Evolutionary conservation across 1,139 yeast species (phyloP), one percentile per base, ranked within the genome.

Genomic region (Candida sojae): DNA sequence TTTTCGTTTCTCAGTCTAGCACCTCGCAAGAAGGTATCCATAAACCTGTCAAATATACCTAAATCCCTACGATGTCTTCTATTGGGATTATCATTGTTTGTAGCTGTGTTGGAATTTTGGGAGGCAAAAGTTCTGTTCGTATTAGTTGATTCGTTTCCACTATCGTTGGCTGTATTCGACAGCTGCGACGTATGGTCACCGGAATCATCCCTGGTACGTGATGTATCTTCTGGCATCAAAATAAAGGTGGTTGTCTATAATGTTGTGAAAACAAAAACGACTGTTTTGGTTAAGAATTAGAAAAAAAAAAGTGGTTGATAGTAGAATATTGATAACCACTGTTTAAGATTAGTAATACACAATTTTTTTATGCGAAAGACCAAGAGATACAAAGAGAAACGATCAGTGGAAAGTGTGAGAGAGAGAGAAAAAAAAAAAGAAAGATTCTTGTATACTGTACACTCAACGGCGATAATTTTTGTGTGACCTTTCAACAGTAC

Each of bases 11-110:
- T 21, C 17, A 13, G 34, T 26, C 39, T 32, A 5, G 42, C 38
- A 7, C 34, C 26, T 46, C 51, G 43, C n/a, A 48, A 32, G 28
- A 50, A 30, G 12, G 48, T 45, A 33, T 49, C 52, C 39, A 49
- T 46, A 36, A 51, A 44, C n/a, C 54, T 31, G 42, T 51, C 54
- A 48, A 51, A 51, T 9, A 51, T n/a, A 4, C 50, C 47, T 39
- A 47, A 30, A 30, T 49, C 50, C 21, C 32, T 33, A 40, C 52
- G 44, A 26, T 43, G 49, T 10, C 37, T 23, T 44, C 48, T 37
- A 11, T 21, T 39, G 12, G 42, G 37, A 12, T 44, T 29, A 32
- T 34, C 29, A n/a, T 35, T 38, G 32, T 30, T 45, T 21, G 38
- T 29, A 31, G 42, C 23, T 2, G 44, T 31, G 13, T 23, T 32